Evolutionary conservation across 768 basidiomycete genomes (phyloP).

Genomic region (Suillus hirtellus): DNA sequence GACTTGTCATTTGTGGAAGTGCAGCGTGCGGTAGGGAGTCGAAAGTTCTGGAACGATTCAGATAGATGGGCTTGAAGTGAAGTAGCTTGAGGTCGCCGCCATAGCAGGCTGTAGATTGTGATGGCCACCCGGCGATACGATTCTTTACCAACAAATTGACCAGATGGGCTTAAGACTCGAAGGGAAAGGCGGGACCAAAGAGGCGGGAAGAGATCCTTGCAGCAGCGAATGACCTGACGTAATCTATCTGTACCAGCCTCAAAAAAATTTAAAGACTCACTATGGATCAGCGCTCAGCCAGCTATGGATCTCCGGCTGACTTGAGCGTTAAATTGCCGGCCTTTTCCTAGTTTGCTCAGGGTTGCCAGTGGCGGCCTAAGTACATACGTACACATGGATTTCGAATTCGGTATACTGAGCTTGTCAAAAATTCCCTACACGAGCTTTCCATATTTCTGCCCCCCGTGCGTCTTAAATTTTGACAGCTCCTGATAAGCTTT

Average conservation of each 20-base stretch:
- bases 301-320: too few relatives aligned
- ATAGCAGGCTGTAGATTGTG: slow-evolving; percentile 10
- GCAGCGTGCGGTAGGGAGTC: slow-evolving; percentile 41
- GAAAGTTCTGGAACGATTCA: slow-evolving; percentile 62
- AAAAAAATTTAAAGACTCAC: neutral
- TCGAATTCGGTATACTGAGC: neutral
- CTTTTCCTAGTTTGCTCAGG: too few relatives aligned
- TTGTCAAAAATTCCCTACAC: neutral
- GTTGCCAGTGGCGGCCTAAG: too few relatives aligned
- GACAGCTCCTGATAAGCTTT: neutral
- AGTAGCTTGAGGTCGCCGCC: slow-evolving; percentile 16
- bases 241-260: neutral
- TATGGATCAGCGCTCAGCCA: too few relatives aligned
- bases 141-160: slow-evolving; percentile 38
- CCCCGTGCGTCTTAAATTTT: neutral
- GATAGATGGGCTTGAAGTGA: slow-evolving; percentile 59
- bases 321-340: too few relatives aligned
- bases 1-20: slow-evolving; percentile 19
- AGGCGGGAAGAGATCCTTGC: slow-evolving; percentile 13
- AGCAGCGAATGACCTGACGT: neutral
- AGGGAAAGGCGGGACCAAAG: slow-evolving; percentile 24
- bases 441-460: neutral
- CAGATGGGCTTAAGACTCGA: slow-evolving; percentile 37
- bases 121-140: neutral
- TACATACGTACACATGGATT: too few relatives aligned